These are phyloP conservation scores for Hypholoma fasciculare DNA, from an alignment of 768 basidiomycete genomes.

Conservation along the genomic window DNA sequence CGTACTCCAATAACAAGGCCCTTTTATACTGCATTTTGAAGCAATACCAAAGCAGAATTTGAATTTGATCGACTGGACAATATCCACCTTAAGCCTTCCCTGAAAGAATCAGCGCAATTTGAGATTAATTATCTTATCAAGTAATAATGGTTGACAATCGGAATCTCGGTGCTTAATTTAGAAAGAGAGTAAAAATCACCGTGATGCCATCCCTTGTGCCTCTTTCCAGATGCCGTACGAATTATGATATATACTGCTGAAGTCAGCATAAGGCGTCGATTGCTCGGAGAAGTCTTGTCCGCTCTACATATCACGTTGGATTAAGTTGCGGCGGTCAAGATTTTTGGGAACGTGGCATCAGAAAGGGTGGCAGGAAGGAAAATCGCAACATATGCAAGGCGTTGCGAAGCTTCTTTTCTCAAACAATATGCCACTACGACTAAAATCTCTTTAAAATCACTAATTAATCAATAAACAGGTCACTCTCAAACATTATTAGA, in stretches of 20 bases:
- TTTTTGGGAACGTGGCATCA: too few relatives aligned
- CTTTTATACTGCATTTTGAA: constrained; percentile 3
- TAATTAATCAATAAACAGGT: too few relatives aligned
- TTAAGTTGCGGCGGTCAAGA: too few relatives aligned
- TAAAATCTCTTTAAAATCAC: too few relatives aligned
- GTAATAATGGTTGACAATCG: background rate
- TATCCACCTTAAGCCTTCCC: background rate
- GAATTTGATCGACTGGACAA: background rate
- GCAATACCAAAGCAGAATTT: background rate
- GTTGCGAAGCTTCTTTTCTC: too few relatives aligned
- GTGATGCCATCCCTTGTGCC: background rate
- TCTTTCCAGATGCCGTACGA: constrained; percentile 3
- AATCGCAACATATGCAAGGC: too few relatives aligned
- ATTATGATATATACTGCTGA: background rate
- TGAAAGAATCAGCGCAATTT: background rate
- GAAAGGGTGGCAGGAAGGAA: too few relatives aligned
- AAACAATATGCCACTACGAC: too few relatives aligned
- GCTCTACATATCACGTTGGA: background rate
- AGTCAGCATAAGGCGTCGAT: background rate
- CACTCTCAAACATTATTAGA: too few relatives aligned
- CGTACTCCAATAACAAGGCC: background rate
- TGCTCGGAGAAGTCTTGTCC: background rate
- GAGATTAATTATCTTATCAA: constrained; percentile 8
- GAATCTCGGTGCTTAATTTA: background rate
- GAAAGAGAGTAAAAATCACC: background rate